A percentile compares a stretch with the other conserved stretches of the same genome.
Evolutionary conservation across 108 stramenopile species (phyloP).

Genomic region (Nitzschia putrida): DNA sequence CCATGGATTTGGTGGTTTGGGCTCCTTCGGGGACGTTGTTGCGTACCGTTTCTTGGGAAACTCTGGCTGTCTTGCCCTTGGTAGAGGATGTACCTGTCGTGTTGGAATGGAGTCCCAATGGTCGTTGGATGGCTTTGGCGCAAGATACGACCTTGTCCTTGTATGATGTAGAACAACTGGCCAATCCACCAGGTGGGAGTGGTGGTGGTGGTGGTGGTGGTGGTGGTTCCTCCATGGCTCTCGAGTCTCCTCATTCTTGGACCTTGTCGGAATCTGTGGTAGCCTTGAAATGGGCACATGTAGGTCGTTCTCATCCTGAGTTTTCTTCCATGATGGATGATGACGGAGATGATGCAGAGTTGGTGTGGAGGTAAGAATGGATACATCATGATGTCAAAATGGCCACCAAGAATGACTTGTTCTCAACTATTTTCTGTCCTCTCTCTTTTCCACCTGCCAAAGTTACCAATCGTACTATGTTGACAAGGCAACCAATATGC

Average conservation of each 20-base stretch:
- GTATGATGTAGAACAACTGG: conserved; percentile 59
- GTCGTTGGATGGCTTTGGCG: conserved; percentile 62
- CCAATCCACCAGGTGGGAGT: conserved; percentile 22
- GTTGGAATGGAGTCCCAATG: conserved; percentile 77
- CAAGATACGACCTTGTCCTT: conserved; percentile 37
- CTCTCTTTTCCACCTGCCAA: background rate
- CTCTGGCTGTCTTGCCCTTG: conserved; percentile 44
- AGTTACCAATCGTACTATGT: conserved; percentile 47
- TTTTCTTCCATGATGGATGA: conserved; percentile 7
- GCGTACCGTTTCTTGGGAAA: conserved; percentile 75
- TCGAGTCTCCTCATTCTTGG: conserved; percentile 20
- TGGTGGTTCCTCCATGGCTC: too few species aligned
- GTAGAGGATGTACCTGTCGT: conserved; percentile 7
- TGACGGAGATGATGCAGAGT: conserved; percentile 39
- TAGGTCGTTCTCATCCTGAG: conserved; percentile 39
- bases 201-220: background rate
- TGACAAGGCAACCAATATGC: conserved; percentile 37
- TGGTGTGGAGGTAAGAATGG: conserved; percentile 54
- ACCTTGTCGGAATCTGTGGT: conserved; percentile 12
- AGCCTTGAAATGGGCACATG: conserved; percentile 42
- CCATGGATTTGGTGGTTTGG: conserved; percentile 78
- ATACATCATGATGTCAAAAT: background rate
- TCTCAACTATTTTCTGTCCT: background rate
- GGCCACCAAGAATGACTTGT: too few species aligned
- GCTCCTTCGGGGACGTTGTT: conserved; percentile 33